Evolutionary conservation across 805 yeast species (phyloP), one percentile per base, ranked within the genome.

Genomic region (Kuraishia hungarica): DNA sequence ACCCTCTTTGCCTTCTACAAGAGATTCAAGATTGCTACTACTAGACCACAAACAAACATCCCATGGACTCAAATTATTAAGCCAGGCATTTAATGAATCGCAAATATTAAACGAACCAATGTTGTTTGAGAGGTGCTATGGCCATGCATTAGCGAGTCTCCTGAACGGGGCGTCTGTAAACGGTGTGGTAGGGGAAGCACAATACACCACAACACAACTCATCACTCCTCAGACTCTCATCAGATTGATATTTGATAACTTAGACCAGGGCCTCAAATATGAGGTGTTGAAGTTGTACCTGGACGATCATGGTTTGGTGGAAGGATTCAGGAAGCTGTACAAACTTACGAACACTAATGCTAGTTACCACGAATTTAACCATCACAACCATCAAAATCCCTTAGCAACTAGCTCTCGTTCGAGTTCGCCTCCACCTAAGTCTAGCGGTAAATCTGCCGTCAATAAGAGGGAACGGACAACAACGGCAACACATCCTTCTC

Each of bases 251-350:
- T 54, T 63, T 22, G 28, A 55, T 17, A 29, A 53, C 2, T 48
- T 65, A 24, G 57, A 58, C 17, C 59, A 55, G 13, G 51, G 51
- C 2, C 51, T 57, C 20, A 65, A 64, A 35, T 55, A 61, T 28
- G 51, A 56, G 3, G 56, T 64, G 1, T 23, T 66, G 54, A 49
- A 56, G 22, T 22, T 52, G 20, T 62, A 60, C 35, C 56, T 66
- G 49, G 55, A 53, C 5, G 67, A 66, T 54, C 56, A 60, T 10
- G 39, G 26, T 0, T 48, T 62, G 17, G 57, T 62, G 7, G 48
- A 52, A 13, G 56, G 53, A 22, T 58, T 62, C 53, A 56, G 51
- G 51, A 21, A 4, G 11, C 11, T 35, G n/a, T 13, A 8, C 43
- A 35, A 15, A 15, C 43, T 3, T 13, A 15, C 15, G 17, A 17